A percentile compares a stretch with the other conserved stretches of the same genome.
phyloP scores from a whole-genome alignment of 2,329 filamentous ascomycete species.

The Canariomyces notabilis region DNA sequence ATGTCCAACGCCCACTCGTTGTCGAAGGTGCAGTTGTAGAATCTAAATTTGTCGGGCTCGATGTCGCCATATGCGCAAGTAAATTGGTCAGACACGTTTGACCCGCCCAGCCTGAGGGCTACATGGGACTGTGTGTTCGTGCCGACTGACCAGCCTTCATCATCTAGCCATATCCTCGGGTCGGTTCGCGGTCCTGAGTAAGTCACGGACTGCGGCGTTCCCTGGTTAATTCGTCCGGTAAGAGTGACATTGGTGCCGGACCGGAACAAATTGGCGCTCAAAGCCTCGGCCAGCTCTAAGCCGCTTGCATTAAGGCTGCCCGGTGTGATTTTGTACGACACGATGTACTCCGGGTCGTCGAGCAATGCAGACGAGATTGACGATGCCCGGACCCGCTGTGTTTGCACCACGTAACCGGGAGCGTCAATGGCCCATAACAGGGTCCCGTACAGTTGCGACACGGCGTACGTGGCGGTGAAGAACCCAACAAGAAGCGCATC shows the following conservation, averaged over 20 bases:
- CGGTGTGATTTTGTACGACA: not conserved
- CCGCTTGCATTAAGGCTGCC: not conserved
- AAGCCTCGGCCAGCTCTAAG: not conserved
- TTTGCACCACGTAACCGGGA: slow-evolving; percentile 1
- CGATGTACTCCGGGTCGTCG: not conserved
- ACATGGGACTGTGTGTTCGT: not conserved
- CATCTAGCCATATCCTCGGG: slow-evolving; percentile 6
- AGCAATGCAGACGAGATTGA: not conserved
- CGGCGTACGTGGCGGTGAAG: not conserved
- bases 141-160: slow-evolving; percentile 3
- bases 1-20: not conserved
- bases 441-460: not conserved
- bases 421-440: slow-evolving; percentile 4
- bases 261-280: not conserved
- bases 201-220: not conserved
- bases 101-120: not conserved
- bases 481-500: not conserved
- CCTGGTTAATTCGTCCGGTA: not conserved
- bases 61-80: not conserved
- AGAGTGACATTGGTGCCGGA: not conserved
- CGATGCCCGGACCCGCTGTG: not conserved
- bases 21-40: slow-evolving; percentile 6
- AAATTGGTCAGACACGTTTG: not conserved
- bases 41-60: not conserved
- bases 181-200: not conserved